A percentile compares a stretch with the other conserved stretches of the same genome.
Evolutionary conservation across 2,329 filamentous ascomycete genomes (phyloP).

Genomic region (Pyrenochaeta sp.): DNA sequence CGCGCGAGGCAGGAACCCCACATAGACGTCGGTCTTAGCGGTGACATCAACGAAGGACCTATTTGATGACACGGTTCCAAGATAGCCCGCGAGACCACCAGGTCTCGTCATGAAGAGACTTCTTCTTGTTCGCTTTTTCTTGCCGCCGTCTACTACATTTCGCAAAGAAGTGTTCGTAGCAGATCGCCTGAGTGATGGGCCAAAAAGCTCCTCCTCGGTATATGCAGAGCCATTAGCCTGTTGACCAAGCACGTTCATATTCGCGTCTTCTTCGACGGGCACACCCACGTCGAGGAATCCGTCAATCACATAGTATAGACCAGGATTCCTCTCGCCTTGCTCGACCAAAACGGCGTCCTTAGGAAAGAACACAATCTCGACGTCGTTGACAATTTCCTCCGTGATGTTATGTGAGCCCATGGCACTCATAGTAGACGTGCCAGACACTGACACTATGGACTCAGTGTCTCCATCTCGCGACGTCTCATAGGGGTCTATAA

Average conservation of each 20-base stretch:
- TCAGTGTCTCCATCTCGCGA: slow-evolving; percentile 85
- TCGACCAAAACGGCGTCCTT: slow-evolving; percentile 94
- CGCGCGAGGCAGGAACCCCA: slow-evolving; percentile 87
- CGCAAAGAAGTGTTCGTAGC: slow-evolving; percentile 35
- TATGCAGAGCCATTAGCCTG: slow-evolving; percentile 45
- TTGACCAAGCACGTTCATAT: slow-evolving; percentile 56
- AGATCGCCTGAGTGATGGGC: slow-evolving; percentile 34
- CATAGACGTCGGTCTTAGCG: slow-evolving; percentile 97
- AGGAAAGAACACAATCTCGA: slow-evolving; percentile 97
- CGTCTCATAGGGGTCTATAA: slow-evolving; percentile 84
- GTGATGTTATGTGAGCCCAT: slow-evolving; percentile 71
- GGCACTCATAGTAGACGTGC: slow-evolving; percentile 59
- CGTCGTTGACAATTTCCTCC: slow-evolving; percentile 86
- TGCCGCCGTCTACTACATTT: slow-evolving; percentile 41
- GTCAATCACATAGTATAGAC: slow-evolving; percentile 96
- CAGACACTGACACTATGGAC: slow-evolving; percentile 70
- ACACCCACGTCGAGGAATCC: slow-evolving; percentile 95
- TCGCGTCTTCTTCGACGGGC: slow-evolving; percentile 70
- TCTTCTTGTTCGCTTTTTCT: slow-evolving; percentile 65
- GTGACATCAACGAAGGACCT: slow-evolving; percentile 96
- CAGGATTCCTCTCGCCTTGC: slow-evolving; percentile 95
- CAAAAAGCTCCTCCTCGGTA: slow-evolving; percentile 49
- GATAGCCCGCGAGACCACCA: slow-evolving; percentile 90
- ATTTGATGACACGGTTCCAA: slow-evolving; percentile 93
- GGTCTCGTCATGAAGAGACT: slow-evolving; percentile 93